These are phyloP conservation scores for Gossypioides kirkii DNA, from an alignment of 345 rosid species.

Conservation along the genomic window DNA sequence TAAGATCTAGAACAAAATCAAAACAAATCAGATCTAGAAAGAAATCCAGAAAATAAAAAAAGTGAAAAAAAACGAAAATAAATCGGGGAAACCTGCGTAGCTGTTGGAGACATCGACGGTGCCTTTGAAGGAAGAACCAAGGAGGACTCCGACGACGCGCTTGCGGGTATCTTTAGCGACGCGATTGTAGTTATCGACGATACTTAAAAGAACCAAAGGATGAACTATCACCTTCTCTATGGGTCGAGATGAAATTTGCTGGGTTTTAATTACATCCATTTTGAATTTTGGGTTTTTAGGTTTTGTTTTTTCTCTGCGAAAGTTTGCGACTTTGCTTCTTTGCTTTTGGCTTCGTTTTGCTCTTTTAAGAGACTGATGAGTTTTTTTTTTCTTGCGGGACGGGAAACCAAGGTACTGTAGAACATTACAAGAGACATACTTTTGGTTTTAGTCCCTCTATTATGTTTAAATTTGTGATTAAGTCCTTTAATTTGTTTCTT, in stretches of 20 bases:
- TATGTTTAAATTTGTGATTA: no score
- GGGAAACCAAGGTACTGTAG: neutral
- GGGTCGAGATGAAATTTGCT: slow-evolving; percentile 69
- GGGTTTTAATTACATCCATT: slow-evolving; percentile 94
- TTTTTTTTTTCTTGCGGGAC: neutral
- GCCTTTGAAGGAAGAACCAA: slow-evolving; percentile 75
- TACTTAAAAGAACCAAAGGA: slow-evolving; percentile 89
- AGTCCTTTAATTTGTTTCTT: no score
- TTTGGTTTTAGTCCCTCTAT: no score
- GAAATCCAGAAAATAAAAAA: neutral
- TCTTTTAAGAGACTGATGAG: neutral
- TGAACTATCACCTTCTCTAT: slow-evolving; percentile 93
- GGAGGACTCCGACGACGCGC: slow-evolving; percentile 83
- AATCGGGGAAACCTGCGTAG: slow-evolving; percentile 61
- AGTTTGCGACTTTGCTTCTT: neutral
- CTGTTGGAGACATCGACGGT: slow-evolving; percentile 85
- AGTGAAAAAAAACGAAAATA: neutral
- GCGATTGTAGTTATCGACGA: slow-evolving; percentile 92
- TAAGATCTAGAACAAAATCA: neutral
- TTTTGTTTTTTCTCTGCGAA: slow-evolving; percentile 4
- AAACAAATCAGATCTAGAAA: slow-evolving; percentile 7
- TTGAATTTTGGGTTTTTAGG: neutral
- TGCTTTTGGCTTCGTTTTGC: no score
- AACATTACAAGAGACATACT: no score
- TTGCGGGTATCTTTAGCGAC: slow-evolving; percentile 89